Percentiles rank a stretch among this genome's conserved stretches.
Evolutionary conservation across 202 grass and related monocot species (phyloP).

Genomic region (Saccharum hybrid): DNA sequence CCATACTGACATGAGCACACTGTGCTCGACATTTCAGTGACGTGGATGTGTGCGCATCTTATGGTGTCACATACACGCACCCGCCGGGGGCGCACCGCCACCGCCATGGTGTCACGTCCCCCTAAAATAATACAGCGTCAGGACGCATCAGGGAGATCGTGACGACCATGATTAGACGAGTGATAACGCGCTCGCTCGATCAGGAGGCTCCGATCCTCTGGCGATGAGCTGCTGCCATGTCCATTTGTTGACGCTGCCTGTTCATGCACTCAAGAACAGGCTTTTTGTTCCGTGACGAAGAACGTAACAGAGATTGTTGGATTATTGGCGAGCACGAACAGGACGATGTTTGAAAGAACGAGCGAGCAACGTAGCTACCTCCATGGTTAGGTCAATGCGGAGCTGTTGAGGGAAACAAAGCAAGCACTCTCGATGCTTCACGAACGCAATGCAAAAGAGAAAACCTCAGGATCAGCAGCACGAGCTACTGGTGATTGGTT

Average conservation of each 20-base stretch:
- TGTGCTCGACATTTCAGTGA: conserved; percentile 46
- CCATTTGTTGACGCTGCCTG: conserved; percentile 38
- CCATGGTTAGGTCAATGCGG: conserved; percentile 34
- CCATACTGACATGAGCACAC: conserved; percentile 16
- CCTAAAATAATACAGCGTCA: too few species aligned
- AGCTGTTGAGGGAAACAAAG: not conserved
- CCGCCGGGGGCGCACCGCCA: too few species aligned
- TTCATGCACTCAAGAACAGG: not conserved
- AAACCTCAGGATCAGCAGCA: conserved; percentile 6
- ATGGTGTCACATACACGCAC: not conserved
- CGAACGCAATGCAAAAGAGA: not conserved
- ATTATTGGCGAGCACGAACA: conserved; percentile 30
- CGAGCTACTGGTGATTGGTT: conserved; percentile 29
- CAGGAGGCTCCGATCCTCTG: not conserved
- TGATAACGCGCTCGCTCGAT: not conserved
- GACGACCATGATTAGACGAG: conserved; percentile 21
- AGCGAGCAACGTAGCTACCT: not conserved
- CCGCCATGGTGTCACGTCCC: too few species aligned
- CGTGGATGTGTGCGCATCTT: conserved; percentile 32
- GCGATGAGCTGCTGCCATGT: not conserved
- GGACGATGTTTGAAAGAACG: not conserved
- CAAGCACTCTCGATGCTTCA: not conserved
- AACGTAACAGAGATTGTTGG: not conserved
- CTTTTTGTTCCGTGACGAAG: conserved; percentile 22
- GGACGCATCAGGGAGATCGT: too few species aligned